Base-by-base conservation (phyloP, 2,329 filamentous ascomycete genomes). In the Davidsoniella australis region DNA sequence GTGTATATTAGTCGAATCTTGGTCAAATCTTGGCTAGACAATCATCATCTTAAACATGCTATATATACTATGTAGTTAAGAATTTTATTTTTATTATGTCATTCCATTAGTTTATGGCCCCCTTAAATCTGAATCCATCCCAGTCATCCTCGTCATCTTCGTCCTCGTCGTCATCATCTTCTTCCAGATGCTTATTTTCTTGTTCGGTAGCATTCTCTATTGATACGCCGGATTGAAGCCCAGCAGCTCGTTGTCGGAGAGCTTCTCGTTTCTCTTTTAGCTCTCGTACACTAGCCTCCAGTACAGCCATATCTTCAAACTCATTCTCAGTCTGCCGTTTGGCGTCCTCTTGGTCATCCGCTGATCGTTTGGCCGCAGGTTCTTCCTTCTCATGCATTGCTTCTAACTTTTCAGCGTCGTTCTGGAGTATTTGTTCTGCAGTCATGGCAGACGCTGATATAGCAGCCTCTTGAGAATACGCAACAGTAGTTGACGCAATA, bases 271-370 rank as follows among this genome's bases (percentile, higher is more conserved):
- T 78, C 59, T 84, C 77, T 60, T 83, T 81, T 48, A 89, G 63
- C 53, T 69, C 71, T 52, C 71, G 69, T 10, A 89, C 80, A 5
- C 83, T 73, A 47, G 76, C 75, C 61, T 89, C 85, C 42, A 89
- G 70, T 58, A 79, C 75, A 59, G 83, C 80, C 84, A 89, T 89
- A 60, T 87, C 80, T 51, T 86, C 83, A 56, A 89, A 82, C 61
- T 89, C 85, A 39, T 80, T 76, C 62, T 86, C 81, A 50, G 88
- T 64, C 26, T 80, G 77, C 18, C 80, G 71, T 40, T 73, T 75
- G 1, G 85, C 84, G 57, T 91, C 85, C 60, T 91, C 85, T 50
- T 75, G 75, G 60, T 87, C 83, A 38, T 79, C 80, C 50, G 73
- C 73, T 1, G 78, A 60, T 56, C 76, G 66, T 2, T 65, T 60